Base-by-base conservation (phyloP, 108 stramenopile genomes). In the Discostella stelligeroides region DNA sequence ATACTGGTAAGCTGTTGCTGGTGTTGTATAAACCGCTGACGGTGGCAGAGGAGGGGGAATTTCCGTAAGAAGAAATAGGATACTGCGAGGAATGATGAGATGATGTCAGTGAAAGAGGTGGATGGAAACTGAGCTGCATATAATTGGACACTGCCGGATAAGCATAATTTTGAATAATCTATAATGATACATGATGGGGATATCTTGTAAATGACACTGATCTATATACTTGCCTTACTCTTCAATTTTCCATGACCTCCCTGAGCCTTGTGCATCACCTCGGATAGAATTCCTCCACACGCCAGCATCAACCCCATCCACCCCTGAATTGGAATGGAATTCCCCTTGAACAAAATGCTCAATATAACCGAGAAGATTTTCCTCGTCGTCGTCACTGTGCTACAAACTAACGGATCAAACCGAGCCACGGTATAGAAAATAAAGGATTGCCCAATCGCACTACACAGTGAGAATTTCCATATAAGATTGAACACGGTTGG, bases 381-480 rank as follows among this genome's bases (percentile, higher is more conserved):
- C 59, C 97, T 84, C 11, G 96, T 96, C 4, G 97, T 98, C 20
- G 97, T 98, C 30, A 98, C 85, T 5, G 97, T 98, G 23, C 94
- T 88, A 73, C 90, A 93, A 42, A 91, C 87, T 38, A 97, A 75
- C 1, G 97, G 90, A 74, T 95, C 96, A 69, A 97, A 97, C 56
- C 81, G 49, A 28, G 86, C 79, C 55, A 98, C 82, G 7, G 91
- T 91, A 63, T 84, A 94, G 81, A 95, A 98, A 74, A 98, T 96
- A 79, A 97, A 97, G 61, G 84, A 86, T 80, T 98, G 97, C 4
- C 97, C 97, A 20, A 91, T 61, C 0, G 96, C 96, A 18, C 86
- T 88, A 75, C 92, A 92, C 27, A 81, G 27, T 29, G 87, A 86
- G 70, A 95, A 94, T 23, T 80, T 83, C 66, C 79, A 66, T 18